Base-by-base conservation (phyloP, 1,284 basidiomycete genomes). In the Mrakiaceae sp. region DNA sequence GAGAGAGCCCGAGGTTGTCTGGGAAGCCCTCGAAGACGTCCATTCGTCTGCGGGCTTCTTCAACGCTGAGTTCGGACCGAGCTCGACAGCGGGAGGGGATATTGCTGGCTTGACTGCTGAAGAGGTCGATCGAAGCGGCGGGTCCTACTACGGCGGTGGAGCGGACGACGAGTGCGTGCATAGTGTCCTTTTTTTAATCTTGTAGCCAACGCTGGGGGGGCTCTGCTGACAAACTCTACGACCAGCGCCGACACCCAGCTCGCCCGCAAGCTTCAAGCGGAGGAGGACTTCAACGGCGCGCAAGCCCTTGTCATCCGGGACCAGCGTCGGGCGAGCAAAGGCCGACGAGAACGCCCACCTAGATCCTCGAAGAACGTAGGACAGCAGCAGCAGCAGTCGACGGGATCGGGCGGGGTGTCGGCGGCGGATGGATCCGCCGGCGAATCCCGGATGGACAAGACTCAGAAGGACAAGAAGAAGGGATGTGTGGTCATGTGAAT, bases 1-100 rank as follows among this genome's bases (percentile, higher is more conserved):
- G 12, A 75, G 84, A 69, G 90, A 93, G 72, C 79, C 84, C 0
- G 82, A 83, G 16, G 60, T 66, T 83, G 76, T 93, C 4, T 94
- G 92, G 90, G 90, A 95, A 76, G 83, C 85, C 14, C 77, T 95
- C 39, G 88, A 88, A 69, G 92, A 96, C 70, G 82, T 93, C 51
- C 89, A 90, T 1, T 80, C 81, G 3, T 83, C 78, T 66, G 83
- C 86, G 14, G 82, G 82, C 3, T 93, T 90, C 71, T 87, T 87
- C 39, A 88, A 91, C 73, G 80, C 82, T 1, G 77, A 83, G 53
- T 87, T 90, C 67, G 72, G 80, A 48, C 78, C 74, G n/a, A 78
- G 85, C 5, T 82, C 76, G 56, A 87, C 88, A 0, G 82, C 81
- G 0, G 88, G 88, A 0, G 89, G 89, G 0, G 87, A 90, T 71